These are phyloP conservation scores for Fusarium sp. DNA, from an alignment of 2,329 filamentous ascomycete species.

Conservation along the genomic window DNA sequence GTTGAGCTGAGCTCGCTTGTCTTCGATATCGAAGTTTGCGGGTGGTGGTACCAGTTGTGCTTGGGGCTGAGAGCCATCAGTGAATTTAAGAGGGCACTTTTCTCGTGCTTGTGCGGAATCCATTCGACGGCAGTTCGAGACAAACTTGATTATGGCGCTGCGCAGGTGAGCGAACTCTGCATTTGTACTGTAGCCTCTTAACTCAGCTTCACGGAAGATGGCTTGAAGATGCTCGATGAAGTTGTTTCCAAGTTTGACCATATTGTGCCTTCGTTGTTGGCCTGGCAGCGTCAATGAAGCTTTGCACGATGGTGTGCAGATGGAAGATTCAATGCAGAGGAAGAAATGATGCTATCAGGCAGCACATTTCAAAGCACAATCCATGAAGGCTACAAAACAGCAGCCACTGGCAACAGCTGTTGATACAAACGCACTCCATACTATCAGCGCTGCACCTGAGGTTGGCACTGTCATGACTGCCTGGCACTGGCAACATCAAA, in stretches of 20 bases:
- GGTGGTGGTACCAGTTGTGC: slow-evolving; percentile 26
- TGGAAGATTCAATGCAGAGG: not conserved
- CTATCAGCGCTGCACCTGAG: not conserved
- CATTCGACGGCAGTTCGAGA: slow-evolving; percentile 25
- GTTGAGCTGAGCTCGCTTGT: slow-evolving; percentile 15
- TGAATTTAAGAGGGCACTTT: slow-evolving; percentile 34
- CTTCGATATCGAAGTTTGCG: slow-evolving; percentile 9
- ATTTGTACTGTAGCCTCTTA: not conserved
- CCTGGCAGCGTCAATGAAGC: not conserved
- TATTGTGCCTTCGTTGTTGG: not conserved
- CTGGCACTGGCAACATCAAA: not conserved
- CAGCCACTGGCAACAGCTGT: not conserved
- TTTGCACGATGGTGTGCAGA: not conserved
- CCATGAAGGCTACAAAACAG: not conserved
- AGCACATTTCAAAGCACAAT: not conserved
- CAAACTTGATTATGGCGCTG: slow-evolving; percentile 23
- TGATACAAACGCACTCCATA: not conserved
- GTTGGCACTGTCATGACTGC: not conserved
- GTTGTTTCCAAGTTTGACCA: slow-evolving; percentile 5
- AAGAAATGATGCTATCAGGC: not conserved
- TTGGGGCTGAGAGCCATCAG: slow-evolving; percentile 33
- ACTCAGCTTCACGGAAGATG: slow-evolving; percentile 41
- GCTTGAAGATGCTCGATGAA: slow-evolving; percentile 31
- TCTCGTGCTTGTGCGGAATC: slow-evolving; percentile 28
- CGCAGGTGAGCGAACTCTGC: slow-evolving; percentile 35